Conservation (phyloP, 805 yeast genomes). For the Torulaspora maleeae region DNA sequence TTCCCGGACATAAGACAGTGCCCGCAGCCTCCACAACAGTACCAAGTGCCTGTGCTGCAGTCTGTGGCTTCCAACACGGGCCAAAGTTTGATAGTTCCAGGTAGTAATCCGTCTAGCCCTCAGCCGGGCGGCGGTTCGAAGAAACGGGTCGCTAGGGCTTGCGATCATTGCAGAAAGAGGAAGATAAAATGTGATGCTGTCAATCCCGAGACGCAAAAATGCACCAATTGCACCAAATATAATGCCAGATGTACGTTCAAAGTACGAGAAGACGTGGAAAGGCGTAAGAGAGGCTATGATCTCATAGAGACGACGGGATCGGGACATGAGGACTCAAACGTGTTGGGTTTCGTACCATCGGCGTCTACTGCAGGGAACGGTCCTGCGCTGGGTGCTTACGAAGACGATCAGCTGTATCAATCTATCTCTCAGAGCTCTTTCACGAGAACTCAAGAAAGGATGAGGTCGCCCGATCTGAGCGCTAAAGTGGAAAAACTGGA, state of each 20-base stretch:
- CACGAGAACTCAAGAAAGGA: not conserved
- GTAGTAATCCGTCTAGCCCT: constrained; percentile 8
- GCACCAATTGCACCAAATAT: constrained; percentile 30
- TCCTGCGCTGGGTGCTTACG: not conserved
- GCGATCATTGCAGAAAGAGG: constrained; percentile 34
- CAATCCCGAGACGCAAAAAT: constrained; percentile 21
- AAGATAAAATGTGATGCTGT: constrained; percentile 32
- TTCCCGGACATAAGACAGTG: not conserved
- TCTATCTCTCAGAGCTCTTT: not conserved
- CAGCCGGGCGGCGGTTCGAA: constrained; percentile 5
- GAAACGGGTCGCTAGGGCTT: constrained; percentile 32
- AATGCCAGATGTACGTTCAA: constrained; percentile 26
- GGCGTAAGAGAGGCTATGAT: constrained; percentile 3
- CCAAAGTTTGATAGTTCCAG: not conserved
- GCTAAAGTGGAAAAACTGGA: constrained; percentile 22
- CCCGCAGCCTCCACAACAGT: constrained; percentile 1
- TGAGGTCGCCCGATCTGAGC: not conserved
- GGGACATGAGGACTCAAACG: constrained; percentile 1
- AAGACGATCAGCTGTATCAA: not conserved
- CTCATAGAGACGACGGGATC: not conserved
- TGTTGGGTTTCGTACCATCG: constrained; percentile 1
- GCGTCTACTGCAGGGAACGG: not conserved
- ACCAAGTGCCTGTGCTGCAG: not conserved
- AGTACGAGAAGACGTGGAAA: constrained; percentile 19
- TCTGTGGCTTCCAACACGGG: not conserved